Evolutionary conservation across 1,284 basidiomycete genomes (phyloP).

Genomic region (Tranzscheliella williamsii): DNA sequence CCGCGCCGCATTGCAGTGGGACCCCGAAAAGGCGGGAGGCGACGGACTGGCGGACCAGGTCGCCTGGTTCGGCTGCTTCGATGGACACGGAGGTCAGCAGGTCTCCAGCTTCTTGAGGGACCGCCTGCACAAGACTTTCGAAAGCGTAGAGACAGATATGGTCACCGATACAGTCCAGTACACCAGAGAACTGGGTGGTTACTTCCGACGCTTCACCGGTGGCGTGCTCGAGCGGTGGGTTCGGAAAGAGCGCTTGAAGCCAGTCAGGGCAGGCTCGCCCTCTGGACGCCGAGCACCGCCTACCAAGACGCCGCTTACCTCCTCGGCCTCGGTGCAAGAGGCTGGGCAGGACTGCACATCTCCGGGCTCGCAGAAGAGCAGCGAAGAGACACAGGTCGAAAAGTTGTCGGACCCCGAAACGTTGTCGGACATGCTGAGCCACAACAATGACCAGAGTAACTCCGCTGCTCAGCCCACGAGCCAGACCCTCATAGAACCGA

Average conservation of each 20-base stretch:
- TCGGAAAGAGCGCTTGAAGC: slow-evolving; percentile 36
- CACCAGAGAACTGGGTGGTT: slow-evolving; percentile 54
- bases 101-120: slow-evolving; percentile 49
- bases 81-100: slow-evolving; percentile 54
- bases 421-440: slow-evolving; percentile 18
- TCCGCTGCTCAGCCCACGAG: not conserved
- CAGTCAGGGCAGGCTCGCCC: slow-evolving; percentile 36
- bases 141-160: slow-evolving; percentile 45
- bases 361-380: not conserved
- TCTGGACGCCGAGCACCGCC: slow-evolving; percentile 10
- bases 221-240: slow-evolving; percentile 54
- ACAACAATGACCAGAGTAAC: not conserved
- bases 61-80: slow-evolving; percentile 59
- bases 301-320: not conserved
- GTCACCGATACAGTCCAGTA: slow-evolving; percentile 55
- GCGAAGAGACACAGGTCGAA: slow-evolving; percentile 7
- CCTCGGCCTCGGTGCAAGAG: not conserved
- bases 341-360: no score
- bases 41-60: slow-evolving; percentile 54
- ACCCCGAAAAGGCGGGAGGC: slow-evolving; percentile 42
- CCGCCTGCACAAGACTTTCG: slow-evolving; percentile 52
- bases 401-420: slow-evolving; percentile 19
- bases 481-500: slow-evolving; percentile 21
- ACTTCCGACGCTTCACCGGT: slow-evolving; percentile 55
- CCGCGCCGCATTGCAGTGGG: slow-evolving; percentile 38